Evolutionary conservation across 495 filamentous ascomycete species (phyloP), one percentile per base, ranked within the genome.

Genomic region (Aspergillus ostianus): DNA sequence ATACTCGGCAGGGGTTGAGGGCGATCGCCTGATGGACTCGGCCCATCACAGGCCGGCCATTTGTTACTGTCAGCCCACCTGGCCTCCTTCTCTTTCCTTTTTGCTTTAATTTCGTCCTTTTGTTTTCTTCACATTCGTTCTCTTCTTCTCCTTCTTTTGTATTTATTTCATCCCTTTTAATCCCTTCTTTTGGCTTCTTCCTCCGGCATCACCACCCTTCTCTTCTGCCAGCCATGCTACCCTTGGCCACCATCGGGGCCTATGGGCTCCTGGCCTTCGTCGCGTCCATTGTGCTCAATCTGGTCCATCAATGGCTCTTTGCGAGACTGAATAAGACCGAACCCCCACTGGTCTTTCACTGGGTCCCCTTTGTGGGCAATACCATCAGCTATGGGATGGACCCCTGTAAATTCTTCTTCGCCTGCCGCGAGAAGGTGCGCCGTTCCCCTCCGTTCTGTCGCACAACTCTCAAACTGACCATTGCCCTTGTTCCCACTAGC

Each of bases 331-430:
- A 88, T 58, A 81, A 84, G 52, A 86, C 85, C 68, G 87, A 91
- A 66, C 90, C 90, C 15, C 90, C 90, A 4, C 59, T 93, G 12
- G 89, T 94, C 50, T 94, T 93, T 66, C 89, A 93, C 75, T 92
- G 85, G 85, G 83, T 94, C 64, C 90, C 90, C 7, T 68, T 93
- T 46, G 72, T 94, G 65, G 90, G 90, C 23, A 93, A 84, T 70
- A 92, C 90, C 49, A 74, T 94, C 50, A 81, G 77, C 19, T 94
- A 94, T 73, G 90, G 90, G 59, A 93, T 91, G 75, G 89, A 94
- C 67, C 90, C 90, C 7, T 91, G 89, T 63, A 80, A 73, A 20
- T 94, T 93, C 76, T 92, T 92, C 74, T 82, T 82, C 57, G 77
- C 83, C 36, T 87, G 84, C 75, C 83, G 81, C 63, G 66, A 80